Evolutionary conservation across 805 yeast species (phyloP).

Genomic region (Candida manassasensis): DNA sequence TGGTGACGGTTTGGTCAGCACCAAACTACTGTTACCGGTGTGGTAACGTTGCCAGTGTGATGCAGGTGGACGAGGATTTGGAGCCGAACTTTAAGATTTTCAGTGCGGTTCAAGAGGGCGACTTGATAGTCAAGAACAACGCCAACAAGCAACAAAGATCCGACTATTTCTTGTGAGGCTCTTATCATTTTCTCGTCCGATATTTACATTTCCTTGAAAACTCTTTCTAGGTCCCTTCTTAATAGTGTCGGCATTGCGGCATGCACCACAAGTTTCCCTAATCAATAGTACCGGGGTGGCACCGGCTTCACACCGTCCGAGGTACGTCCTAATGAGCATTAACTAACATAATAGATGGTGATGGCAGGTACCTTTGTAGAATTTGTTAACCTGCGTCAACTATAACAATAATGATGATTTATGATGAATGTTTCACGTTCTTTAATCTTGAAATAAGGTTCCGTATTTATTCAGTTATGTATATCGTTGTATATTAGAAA

Average conservation of each 20-base stretch:
- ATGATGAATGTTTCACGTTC: conserved; percentile 4
- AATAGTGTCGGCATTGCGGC: too few relatives aligned
- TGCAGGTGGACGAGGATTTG: conserved; percentile 86
- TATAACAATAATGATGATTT: conserved; percentile 5
- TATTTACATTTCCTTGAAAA: too few relatives aligned
- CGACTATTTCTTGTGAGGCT: conserved; percentile 41
- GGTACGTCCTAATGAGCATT: too few relatives aligned
- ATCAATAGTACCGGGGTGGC: too few relatives aligned
- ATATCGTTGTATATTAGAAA: conserved; percentile 4
- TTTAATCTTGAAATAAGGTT: background rate
- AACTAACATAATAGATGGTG: too few relatives aligned
- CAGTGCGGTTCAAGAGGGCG: conserved; percentile 91
- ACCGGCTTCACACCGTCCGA: too few relatives aligned
- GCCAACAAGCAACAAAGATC: conserved; percentile 40
- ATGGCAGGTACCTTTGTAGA: too few relatives aligned
- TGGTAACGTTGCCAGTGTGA: conserved; percentile 97
- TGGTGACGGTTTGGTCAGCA: conserved; percentile 97
- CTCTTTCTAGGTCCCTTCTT: too few relatives aligned
- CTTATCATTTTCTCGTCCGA: too few relatives aligned
- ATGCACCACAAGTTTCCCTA: too few relatives aligned
- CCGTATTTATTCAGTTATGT: background rate
- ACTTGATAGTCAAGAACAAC: conserved; percentile 35
- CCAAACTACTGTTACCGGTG: conserved; percentile 97
- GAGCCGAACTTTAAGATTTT: conserved; percentile 90
- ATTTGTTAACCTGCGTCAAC: too few relatives aligned